Conservation (phyloP, 2,329 filamentous ascomycete species). For the Scytalidium lignicola region DNA sequence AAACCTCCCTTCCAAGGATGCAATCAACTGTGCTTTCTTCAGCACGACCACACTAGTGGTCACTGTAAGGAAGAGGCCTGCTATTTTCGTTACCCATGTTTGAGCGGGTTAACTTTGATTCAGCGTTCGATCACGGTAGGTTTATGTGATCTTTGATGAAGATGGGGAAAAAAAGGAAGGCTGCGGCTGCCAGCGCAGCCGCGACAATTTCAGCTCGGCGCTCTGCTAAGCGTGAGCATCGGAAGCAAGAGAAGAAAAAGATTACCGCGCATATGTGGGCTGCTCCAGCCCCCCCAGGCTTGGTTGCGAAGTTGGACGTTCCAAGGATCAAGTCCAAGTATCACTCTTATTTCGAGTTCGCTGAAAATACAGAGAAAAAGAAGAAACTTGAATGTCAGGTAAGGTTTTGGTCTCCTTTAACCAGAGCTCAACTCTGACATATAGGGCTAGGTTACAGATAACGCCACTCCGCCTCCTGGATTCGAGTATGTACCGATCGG, state of each 20-base stretch:
- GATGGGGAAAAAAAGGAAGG: slow-evolving; percentile 16
- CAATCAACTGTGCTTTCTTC: neutral
- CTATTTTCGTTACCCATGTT: neutral
- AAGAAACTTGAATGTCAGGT: slow-evolving; percentile 61
- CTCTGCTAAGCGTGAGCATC: slow-evolving; percentile 19
- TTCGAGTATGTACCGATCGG: slow-evolving; percentile 60
- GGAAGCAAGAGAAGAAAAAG: slow-evolving; percentile 17
- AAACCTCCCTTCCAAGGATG: neutral
- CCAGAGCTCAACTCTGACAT: slow-evolving; percentile 5
- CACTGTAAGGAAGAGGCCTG: neutral
- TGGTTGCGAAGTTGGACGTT: slow-evolving; percentile 25
- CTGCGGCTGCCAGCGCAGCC: slow-evolving; percentile 4
- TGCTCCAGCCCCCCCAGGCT: slow-evolving; percentile 21
- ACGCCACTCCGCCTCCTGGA: slow-evolving; percentile 49
- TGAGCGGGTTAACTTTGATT: neutral
- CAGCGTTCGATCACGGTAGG: slow-evolving; percentile 8
- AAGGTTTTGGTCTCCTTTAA: slow-evolving; percentile 18
- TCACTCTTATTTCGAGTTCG: slow-evolving; percentile 58
- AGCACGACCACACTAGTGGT: neutral
- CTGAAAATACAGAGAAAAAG: slow-evolving; percentile 59
- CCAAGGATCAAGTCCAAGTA: slow-evolving; percentile 43
- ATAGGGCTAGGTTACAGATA: slow-evolving; percentile 44
- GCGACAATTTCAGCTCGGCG: slow-evolving; percentile 18
- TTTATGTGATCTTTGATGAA: slow-evolving; percentile 9
- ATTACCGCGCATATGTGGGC: slow-evolving; percentile 22